Percentiles rank a stretch among this genome's conserved stretches.
Evolutionary conservation across 345 rosid species (phyloP).

Genomic region (Gossypium turneri): DNA sequence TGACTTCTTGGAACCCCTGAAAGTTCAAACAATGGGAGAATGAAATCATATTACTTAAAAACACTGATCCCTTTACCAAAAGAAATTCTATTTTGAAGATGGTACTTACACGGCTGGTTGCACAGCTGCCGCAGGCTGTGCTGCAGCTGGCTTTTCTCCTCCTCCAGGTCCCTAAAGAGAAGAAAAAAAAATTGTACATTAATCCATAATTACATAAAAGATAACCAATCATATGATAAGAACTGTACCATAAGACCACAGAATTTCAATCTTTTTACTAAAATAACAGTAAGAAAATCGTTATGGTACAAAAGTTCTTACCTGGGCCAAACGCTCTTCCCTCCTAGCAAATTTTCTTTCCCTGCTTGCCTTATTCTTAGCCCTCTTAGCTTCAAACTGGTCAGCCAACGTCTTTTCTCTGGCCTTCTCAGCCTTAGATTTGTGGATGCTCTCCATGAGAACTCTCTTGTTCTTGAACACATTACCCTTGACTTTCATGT

Average conservation of each 20-base stretch:
- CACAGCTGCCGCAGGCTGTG: background rate
- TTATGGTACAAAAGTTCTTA: slow-evolving; percentile 16
- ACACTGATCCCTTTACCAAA: background rate
- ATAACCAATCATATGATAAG: too few species aligned
- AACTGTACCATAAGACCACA: too few species aligned
- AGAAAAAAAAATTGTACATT: too few species aligned
- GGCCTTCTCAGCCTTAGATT: slow-evolving; percentile 91
- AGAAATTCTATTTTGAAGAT: background rate
- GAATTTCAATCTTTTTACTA: too few species aligned
- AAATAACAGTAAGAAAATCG: too few species aligned
- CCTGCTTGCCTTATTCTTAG: slow-evolving; percentile 94
- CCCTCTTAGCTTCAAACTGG: slow-evolving; percentile 94
- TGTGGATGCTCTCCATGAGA: slow-evolving; percentile 94
- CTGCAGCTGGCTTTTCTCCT: background rate
- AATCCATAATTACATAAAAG: too few species aligned
- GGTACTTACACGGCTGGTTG: background rate
- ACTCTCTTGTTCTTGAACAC: slow-evolving; percentile 95
- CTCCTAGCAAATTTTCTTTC: slow-evolving; percentile 85
- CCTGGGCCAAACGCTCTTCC: slow-evolving; percentile 92
- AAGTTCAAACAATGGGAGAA: background rate
- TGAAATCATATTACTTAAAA: background rate
- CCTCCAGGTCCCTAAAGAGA: background rate
- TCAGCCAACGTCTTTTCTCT: slow-evolving; percentile 92
- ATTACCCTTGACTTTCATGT: slow-evolving; percentile 97
- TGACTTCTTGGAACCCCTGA: background rate